Base-by-base conservation (phyloP, 352 stramenopile species). In the Phytopythium litorale region DNA sequence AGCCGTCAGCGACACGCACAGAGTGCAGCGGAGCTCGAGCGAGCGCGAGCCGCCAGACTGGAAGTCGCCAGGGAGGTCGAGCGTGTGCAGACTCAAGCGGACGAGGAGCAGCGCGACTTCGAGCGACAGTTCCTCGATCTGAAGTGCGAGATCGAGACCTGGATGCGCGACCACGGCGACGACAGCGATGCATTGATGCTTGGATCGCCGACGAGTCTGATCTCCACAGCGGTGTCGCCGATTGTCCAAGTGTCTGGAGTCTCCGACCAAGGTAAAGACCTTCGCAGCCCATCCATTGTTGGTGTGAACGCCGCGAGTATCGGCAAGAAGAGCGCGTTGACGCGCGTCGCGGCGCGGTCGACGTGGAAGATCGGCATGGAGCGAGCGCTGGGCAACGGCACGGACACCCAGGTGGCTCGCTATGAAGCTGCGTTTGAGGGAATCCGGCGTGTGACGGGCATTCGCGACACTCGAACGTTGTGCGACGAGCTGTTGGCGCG, bases 311-410 rank as follows among this genome's bases (percentile, higher is more conserved):
- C 50, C n/a, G 30, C 28, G 15, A 56, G 50, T 8, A 38, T 67
- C 3, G 58, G 23, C 23, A 72, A 77, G 40, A 65, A 78, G 16
- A 81, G 62, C 48, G 62, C 76, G 7, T 62, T 90, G 12, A 73
- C 78, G 55, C 79, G 76, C 28, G 71, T 89, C 25, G 73, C 78
- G 7, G 81, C 70, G 23, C 56, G 88, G 19, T 91, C 84, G 12
- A 76, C 77, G 7, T 91, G 84, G 81, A 89, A 91, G 56, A 92
- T 89, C 61, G 83, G 78, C 1, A 80, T 89, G 23, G 81, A 92
- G 58, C 74, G 76, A 50, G 81, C 83, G 13, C 66, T 92, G 13
- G 66, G 70, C 4, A 72, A 67, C 11, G 74, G 73, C 18, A 78
- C 65, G 19, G 82, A 88, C 35, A 70, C 60, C 28, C 58, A 76